These are phyloP conservation scores for Mrakiaceae sp. DNA, from an alignment of 1,284 basidiomycete species.

Conservation along the genomic window DNA sequence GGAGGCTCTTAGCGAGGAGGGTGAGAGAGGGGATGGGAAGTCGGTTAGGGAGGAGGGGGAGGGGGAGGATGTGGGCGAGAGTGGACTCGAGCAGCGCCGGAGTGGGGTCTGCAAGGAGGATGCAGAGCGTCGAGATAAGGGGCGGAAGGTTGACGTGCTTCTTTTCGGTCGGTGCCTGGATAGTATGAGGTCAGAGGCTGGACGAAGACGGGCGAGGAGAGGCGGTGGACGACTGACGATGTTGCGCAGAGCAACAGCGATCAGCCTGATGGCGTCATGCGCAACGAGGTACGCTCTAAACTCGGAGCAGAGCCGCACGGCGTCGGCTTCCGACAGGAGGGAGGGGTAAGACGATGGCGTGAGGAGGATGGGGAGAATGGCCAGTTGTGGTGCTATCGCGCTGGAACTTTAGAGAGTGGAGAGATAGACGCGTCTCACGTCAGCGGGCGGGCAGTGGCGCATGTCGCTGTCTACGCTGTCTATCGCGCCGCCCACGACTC, in stretches of 20 bases:
- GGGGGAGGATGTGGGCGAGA: not conserved
- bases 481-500: not conserved
- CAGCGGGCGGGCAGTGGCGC: too few relatives aligned
- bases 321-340: slow-evolving; percentile 2
- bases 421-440: too few relatives aligned
- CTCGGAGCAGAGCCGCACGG: not conserved
- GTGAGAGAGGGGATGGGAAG: slow-evolving; percentile 12
- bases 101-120: not conserved
- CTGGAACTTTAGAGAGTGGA: not conserved
- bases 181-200: not conserved
- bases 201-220: not conserved
- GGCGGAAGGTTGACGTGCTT: slow-evolving; percentile 7
- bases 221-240: not conserved
- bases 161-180: slow-evolving; percentile 8
- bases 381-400: not conserved
- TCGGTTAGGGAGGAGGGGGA: slow-evolving; percentile 4
- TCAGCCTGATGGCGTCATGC: not conserved
- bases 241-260: not conserved
- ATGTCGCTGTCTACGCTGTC: too few relatives aligned
- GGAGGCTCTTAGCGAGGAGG: slow-evolving; percentile 8
- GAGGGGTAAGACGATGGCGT: slow-evolving; percentile 4
- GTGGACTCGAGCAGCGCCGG: not conserved
- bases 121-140: not conserved
- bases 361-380: slow-evolving; percentile 9
- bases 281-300: not conserved